Evolutionary conservation across 1,139 yeast genomes (phyloP).

Genomic region (Pichia norvegensis): DNA sequence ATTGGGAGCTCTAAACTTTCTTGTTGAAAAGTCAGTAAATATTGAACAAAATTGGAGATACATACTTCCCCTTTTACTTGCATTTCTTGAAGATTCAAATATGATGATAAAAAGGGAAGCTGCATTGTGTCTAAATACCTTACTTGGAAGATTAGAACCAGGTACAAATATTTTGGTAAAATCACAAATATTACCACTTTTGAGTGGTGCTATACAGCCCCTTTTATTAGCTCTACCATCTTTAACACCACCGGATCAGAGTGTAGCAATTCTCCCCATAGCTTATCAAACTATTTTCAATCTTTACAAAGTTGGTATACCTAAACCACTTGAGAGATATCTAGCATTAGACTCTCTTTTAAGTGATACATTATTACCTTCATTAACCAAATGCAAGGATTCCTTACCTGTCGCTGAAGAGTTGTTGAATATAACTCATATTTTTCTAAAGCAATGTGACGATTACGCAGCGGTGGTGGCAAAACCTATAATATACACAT

Average conservation of each 20-base stretch:
- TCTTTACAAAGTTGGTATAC: slow-evolving; percentile 10
- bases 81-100: slow-evolving; percentile 25
- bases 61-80: slow-evolving; percentile 21
- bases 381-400: slow-evolving; percentile 21
- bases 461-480: slow-evolving; percentile 17
- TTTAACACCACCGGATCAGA: slow-evolving; percentile 21
- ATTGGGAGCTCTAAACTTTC: slow-evolving; percentile 14
- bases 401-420: slow-evolving; percentile 14
- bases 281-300: slow-evolving; percentile 19
- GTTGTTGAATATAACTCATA: slow-evolving; percentile 11
- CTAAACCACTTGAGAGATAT: slow-evolving; percentile 9
- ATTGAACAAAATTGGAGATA: slow-evolving; percentile 22
- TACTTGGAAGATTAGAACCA: slow-evolving; percentile 10
- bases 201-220: slow-evolving; percentile 22
- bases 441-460: slow-evolving; percentile 14
- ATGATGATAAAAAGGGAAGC: slow-evolving; percentile 20
- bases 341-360: slow-evolving; percentile 18
- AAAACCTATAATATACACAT: slow-evolving; percentile 17
- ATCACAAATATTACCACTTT: slow-evolving; percentile 19
- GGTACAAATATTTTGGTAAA: slow-evolving; percentile 16
- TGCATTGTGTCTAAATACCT: slow-evolving; percentile 9
- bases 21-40: slow-evolving; percentile 10
- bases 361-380: slow-evolving; percentile 23
- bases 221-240: slow-evolving; percentile 24
- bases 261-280: slow-evolving; percentile 15